Evolutionary conservation across 2,329 filamentous ascomycete species (phyloP).

Genomic region (Daldinia eschscholtzii): DNA sequence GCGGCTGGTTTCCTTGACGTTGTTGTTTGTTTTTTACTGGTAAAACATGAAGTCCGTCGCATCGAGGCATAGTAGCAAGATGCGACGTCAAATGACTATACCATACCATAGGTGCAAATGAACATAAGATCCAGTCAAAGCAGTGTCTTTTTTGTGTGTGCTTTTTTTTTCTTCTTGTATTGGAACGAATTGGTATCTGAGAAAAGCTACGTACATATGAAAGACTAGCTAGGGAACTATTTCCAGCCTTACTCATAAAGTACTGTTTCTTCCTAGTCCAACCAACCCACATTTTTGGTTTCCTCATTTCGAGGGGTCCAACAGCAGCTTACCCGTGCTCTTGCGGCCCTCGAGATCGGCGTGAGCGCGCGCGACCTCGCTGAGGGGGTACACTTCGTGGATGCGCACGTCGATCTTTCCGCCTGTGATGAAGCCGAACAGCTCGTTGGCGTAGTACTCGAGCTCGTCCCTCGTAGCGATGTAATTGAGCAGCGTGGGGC

Average conservation of each 20-base stretch:
- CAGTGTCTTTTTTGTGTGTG: too few species aligned
- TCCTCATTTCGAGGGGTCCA: conserved; percentile 58
- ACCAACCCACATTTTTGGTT: too few species aligned
- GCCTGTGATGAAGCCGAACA: conserved; percentile 78
- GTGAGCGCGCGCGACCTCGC: conserved; percentile 79
- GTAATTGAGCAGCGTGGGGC: conserved; percentile 81
- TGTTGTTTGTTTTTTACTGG: background rate
- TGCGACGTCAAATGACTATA: background rate
- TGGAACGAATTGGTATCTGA: too few species aligned
- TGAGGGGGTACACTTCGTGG: conserved; percentile 81
- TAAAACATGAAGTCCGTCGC: background rate
- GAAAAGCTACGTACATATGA: background rate
- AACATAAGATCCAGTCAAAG: background rate
- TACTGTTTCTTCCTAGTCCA: background rate
- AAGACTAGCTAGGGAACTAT: background rate
- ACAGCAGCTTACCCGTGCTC: conserved; percentile 85
- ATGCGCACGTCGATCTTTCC: conserved; percentile 79
- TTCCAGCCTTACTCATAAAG: too few species aligned
- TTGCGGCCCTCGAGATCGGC: conserved; percentile 83
- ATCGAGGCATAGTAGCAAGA: background rate
- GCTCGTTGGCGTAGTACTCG: conserved; percentile 75
- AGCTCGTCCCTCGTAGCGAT: conserved; percentile 77
- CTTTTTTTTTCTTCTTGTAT: too few species aligned
- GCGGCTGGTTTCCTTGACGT: background rate
- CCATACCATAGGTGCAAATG: background rate